phyloP scores from a whole-genome alignment of 345 rosid genomes.

The Stellera chamaejasme region DNA sequence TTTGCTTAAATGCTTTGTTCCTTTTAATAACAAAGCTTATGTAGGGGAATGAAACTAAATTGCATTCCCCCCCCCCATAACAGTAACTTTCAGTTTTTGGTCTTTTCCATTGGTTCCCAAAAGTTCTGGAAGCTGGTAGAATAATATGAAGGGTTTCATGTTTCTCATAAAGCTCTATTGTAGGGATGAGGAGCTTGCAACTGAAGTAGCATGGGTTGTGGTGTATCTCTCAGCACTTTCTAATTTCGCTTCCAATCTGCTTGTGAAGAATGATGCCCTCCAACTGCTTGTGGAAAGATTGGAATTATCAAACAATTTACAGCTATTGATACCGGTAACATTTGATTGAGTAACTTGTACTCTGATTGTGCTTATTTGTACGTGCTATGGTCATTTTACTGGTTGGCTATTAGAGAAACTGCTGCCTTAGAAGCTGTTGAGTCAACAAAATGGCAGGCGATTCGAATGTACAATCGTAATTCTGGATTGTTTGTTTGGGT shows the following conservation, averaged over 20 bases:
- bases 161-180: constrained; percentile 2
- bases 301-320: constrained; percentile 70
- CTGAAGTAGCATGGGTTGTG: constrained; percentile 93
- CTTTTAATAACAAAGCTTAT: no score
- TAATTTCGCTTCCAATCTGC: constrained; percentile 56
- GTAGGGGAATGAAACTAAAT: no score
- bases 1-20: no score
- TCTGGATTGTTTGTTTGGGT: neutral
- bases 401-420: neutral
- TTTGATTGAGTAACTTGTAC: constrained; percentile 4
- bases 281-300: constrained; percentile 75
- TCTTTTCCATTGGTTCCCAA: no score
- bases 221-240: constrained; percentile 98
- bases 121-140: no score
- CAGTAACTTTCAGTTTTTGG: no score
- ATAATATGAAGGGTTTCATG: constrained; percentile 1
- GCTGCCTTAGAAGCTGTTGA: neutral
- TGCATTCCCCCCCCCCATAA: no score
- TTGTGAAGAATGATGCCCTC: constrained; percentile 66
- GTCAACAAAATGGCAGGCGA: constrained; percentile 5
- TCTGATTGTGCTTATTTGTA: neutral
- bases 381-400: constrained; percentile 1
- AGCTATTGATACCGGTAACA: constrained; percentile 83
- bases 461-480: neutral
- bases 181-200: constrained; percentile 89